A percentile compares a stretch with the other conserved stretches of the same genome.
Conservation (phyloP, 331 rosid genomes). For the Malus hybrid region DNA sequence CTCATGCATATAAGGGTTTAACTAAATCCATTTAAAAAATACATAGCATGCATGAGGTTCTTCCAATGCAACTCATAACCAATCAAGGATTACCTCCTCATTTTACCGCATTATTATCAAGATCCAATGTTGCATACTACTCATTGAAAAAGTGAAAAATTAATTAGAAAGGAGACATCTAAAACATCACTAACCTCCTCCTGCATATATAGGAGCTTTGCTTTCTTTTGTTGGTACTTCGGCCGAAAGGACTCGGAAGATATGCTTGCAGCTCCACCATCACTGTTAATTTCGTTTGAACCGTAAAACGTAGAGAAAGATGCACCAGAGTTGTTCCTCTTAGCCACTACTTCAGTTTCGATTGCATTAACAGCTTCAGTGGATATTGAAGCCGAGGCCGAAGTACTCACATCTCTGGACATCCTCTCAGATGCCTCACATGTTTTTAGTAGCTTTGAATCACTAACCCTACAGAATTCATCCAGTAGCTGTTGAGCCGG, state of each 20-base stretch:
- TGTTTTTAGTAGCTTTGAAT: constrained; percentile 12
- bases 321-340: constrained; percentile 32
- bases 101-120: not conserved
- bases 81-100: not conserved
- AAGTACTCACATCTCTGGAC: constrained; percentile 27
- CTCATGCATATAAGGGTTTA: too few relatives aligned
- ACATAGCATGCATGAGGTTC: not conserved
- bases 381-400: constrained; percentile 22
- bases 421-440: constrained; percentile 36
- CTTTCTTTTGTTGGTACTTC: constrained; percentile 62
- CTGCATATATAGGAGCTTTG: constrained; percentile 72
- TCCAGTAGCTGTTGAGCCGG: constrained; percentile 69
- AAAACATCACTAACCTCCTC: constrained; percentile 65
- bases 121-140: not conserved
- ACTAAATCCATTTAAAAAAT: not conserved
- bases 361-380: constrained; percentile 21
- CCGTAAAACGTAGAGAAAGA: constrained; percentile 43
- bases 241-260: constrained; percentile 38
- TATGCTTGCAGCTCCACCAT: constrained; percentile 35
- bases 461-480: constrained; percentile 37
- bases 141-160: not conserved
- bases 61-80: not conserved
- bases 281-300: constrained; percentile 46
- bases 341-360: constrained; percentile 25
- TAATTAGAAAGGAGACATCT: too few relatives aligned